Base-by-base conservation (phyloP, 2,329 filamentous ascomycete species). In the Didymella pomorum region DNA sequence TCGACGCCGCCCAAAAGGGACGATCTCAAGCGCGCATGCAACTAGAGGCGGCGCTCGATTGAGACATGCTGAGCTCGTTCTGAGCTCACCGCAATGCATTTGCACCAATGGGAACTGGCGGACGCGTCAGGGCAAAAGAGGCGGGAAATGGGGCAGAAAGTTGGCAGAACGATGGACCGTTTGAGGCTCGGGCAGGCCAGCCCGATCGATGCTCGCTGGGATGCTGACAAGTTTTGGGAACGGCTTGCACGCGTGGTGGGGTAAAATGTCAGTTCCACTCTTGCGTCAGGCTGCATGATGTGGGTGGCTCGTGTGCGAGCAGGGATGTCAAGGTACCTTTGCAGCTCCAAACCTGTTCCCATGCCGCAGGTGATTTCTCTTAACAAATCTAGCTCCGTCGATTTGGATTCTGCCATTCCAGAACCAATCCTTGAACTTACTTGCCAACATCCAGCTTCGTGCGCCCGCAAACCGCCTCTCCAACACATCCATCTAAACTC, bases 201-300 rank as follows among this genome's bases (percentile, higher is more conserved):
- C 43, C 62, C 45, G 61, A 53, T 52, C 49, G 53, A 65, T 59
- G 51, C 45, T 43, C 54, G 58, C 71, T 68, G 60, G 72, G 71
- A 70, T 74, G 52, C 52, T 54, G 64, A 65, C 73, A 73, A 65
- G 72, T 74, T 75, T 73, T 70, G 56, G 61, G 29, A 56, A 58
- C 58, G 64, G 55, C 49, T 62, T 59, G 55, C 56, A 56, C 58
- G 47, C 59, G 62, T 68, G 63, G 69, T 61, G 70, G 70, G 66
- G 66, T 46, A 46, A 48, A 56, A 52, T 58, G 58, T 62, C 48
- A 64, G 52, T 70, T 71, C 67, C 69, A 74, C 69, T 61, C 39
- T 75, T 76, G 72, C 75, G 72, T 77, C 75, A 77, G 69, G 54
- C 56, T 72, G 74, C 74, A 76, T 71, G 55, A 62, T 46, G 53